Base-by-base conservation (phyloP, 768 basidiomycete genomes). In the Suillus variegatus region DNA sequence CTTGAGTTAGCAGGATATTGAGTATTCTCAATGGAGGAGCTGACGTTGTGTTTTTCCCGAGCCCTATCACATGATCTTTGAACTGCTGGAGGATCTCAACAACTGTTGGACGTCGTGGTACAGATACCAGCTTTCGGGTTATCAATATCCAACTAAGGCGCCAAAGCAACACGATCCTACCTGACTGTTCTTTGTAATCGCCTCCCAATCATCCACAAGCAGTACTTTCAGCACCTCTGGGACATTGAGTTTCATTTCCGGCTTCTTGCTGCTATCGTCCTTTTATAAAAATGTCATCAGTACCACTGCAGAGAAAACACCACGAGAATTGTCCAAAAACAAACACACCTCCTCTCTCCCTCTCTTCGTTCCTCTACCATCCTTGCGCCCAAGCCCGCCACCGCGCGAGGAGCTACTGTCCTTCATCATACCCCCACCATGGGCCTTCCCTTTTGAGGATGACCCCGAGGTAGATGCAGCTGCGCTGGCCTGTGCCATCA, bases 201-300 rank as follows among this genome's bases (percentile, higher is more conserved):
- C 87, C 77, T 99, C 97, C 97, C 97, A 99, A 70, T 99, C 97
- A 72, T 99, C 95, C 2, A 99, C 95, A 44, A 99, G 83, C 56
- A 91, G 83, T 38, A 88, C 85, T 76, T 97, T 98, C 67, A 99
- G 83, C n/a, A 85, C 76, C 71, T 98, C 97, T 0, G 97, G 97
- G 6, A 97, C 89, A 65, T 82, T 86, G 60, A 99, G 82, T 79
- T 93, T 94, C 84, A 99, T 89, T 72, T 99, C 96, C 1, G 93
- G 91, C 69, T 91, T 88, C 75, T 87, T 88, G 73, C 81, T 81
- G 66, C 81, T 85, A 35, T 97, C 95, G 61, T 93, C 93, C 85
- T 95, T 70, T 16, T 41, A 65, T 58, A 44, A 32, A 54, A 25
- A 25, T 28, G n/a, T 36, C 22, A 28, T 60, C 12, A 60, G 58